Percentiles rank a stretch among this genome's conserved stretches.
These are phyloP conservation scores for Trichoderma guizhouense DNA, from an alignment of 2,329 filamentous ascomycete genomes.

Conservation along the genomic window DNA sequence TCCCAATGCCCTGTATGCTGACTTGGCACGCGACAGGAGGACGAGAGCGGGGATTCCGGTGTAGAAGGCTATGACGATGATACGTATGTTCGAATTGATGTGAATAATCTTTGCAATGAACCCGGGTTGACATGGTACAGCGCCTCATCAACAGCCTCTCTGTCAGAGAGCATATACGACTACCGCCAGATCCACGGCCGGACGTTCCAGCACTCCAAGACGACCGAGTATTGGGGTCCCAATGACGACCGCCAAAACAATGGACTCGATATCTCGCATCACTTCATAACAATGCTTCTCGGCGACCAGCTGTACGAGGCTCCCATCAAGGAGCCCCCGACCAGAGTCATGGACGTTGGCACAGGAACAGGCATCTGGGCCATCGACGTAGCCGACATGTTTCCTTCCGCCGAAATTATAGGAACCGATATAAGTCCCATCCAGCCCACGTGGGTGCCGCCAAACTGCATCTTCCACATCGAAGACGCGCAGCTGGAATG, in stretches of 20 bases:
- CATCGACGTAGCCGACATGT: conserved; percentile 40
- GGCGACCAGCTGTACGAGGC: conserved; percentile 36
- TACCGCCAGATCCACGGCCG: conserved; percentile 41
- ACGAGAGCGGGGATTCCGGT: not conserved
- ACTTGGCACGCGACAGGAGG: not conserved
- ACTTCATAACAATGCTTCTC: conserved; percentile 32
- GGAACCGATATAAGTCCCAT: conserved; percentile 43
- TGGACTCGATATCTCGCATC: conserved; percentile 39
- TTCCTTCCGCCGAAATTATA: conserved; percentile 35
- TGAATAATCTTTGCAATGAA: not conserved
- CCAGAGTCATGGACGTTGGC: conserved; percentile 43
- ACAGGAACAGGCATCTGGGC: conserved; percentile 47
- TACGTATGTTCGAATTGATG: not conserved
- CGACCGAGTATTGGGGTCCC: conserved; percentile 36
- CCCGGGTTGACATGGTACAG: not conserved
- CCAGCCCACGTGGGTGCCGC: conserved; percentile 48
- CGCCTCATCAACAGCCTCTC: conserved; percentile 23
- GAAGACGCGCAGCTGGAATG: conserved; percentile 59
- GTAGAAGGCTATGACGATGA: conserved; percentile 1
- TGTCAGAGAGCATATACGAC: conserved; percentile 34
- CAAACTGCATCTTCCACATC: conserved; percentile 56
- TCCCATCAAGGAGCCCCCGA: conserved; percentile 36
- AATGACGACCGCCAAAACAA: conserved; percentile 40
- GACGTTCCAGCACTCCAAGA: conserved; percentile 39
- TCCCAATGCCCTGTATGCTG: not conserved